A percentile compares a stretch with the other conserved stretches of the same genome.
These are phyloP conservation scores for Globisporangium parvum DNA, from an alignment of 352 stramenopile genomes.

Conservation along the genomic window DNA sequence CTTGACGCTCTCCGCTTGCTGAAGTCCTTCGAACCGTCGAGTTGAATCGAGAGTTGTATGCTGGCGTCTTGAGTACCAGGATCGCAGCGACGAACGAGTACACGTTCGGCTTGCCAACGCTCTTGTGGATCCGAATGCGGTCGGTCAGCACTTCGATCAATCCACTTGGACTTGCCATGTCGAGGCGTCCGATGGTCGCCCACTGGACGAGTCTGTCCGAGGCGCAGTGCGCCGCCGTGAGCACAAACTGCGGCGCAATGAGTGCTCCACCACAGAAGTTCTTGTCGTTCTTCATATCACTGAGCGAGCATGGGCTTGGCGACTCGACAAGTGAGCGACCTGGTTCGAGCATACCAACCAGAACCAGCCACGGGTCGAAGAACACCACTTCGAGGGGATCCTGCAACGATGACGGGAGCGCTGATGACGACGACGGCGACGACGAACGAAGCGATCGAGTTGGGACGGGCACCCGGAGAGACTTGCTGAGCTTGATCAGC, in stretches of 20 bases:
- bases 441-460: too few relatives aligned
- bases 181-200: conserved; percentile 21
- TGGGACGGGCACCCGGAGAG: too few relatives aligned
- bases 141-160: conserved; percentile 18
- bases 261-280: conserved; percentile 41
- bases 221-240: conserved; percentile 38
- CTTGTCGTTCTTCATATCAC: neutral
- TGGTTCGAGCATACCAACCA: too few relatives aligned
- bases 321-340: too few relatives aligned
- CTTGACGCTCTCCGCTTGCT: conserved; percentile 1
- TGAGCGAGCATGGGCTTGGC: too few relatives aligned
- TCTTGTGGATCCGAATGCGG: conserved; percentile 19
- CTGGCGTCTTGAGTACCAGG: conserved; percentile 21
- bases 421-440: too few relatives aligned
- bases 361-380: too few relatives aligned
- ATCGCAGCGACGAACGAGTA: conserved; percentile 30
- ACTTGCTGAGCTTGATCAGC: too few relatives aligned
- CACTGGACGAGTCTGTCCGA: conserved; percentile 16
- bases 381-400: too few relatives aligned
- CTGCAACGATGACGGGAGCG: too few relatives aligned
- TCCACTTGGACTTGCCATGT: conserved; percentile 15
- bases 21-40: conserved; percentile 22
- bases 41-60: conserved; percentile 14
- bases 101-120: conserved; percentile 15
- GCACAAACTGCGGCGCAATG: conserved; percentile 33